phyloP scores from a whole-genome alignment of 2,329 filamentous ascomycete genomes.

The Emmonsiellopsis sp. region DNA sequence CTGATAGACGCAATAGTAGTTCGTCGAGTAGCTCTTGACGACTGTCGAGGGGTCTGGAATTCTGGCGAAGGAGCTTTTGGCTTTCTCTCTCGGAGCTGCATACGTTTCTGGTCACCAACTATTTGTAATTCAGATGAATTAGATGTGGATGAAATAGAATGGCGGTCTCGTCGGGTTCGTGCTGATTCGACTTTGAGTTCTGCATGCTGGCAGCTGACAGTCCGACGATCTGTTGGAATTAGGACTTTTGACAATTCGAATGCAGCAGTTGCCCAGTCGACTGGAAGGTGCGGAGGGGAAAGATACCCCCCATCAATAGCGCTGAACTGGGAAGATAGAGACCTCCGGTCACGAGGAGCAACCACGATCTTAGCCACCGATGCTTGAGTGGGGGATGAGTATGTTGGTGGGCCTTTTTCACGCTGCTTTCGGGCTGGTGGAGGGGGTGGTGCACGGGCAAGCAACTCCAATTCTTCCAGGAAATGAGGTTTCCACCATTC shows the following conservation, averaged over 20 bases:
- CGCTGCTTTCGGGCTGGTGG: slow-evolving; percentile 48
- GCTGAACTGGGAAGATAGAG: slow-evolving; percentile 23
- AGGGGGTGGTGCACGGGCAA: slow-evolving; percentile 44
- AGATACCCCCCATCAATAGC: slow-evolving; percentile 39
- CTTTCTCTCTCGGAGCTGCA: slow-evolving; percentile 67
- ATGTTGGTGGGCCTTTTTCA: slow-evolving; percentile 56
- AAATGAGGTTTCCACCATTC: slow-evolving; percentile 61
- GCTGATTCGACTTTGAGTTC: slow-evolving; percentile 66
- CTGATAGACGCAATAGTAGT: slow-evolving; percentile 52
- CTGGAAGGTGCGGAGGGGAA: slow-evolving; percentile 66
- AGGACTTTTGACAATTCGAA: slow-evolving; percentile 75
- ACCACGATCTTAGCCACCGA: slow-evolving; percentile 73
- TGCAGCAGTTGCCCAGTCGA: slow-evolving; percentile 77
- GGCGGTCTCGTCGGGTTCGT: slow-evolving; percentile 55
- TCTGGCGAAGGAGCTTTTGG: slow-evolving; percentile 33
- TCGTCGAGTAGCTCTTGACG: slow-evolving; percentile 42
- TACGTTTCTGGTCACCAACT: slow-evolving; percentile 48
- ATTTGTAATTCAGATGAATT: slow-evolving; percentile 25
- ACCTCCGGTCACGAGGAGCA: slow-evolving; percentile 48
- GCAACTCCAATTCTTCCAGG: slow-evolving; percentile 60
- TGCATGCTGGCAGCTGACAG: slow-evolving; percentile 65
- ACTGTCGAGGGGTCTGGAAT: slow-evolving; percentile 45
- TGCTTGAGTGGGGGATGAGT: slow-evolving; percentile 78
- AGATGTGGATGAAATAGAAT: slow-evolving; percentile 43
- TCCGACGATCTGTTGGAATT: slow-evolving; percentile 67